phyloP scores from a whole-genome alignment of 305 asterid species.

The Plantago coronopus region DNA sequence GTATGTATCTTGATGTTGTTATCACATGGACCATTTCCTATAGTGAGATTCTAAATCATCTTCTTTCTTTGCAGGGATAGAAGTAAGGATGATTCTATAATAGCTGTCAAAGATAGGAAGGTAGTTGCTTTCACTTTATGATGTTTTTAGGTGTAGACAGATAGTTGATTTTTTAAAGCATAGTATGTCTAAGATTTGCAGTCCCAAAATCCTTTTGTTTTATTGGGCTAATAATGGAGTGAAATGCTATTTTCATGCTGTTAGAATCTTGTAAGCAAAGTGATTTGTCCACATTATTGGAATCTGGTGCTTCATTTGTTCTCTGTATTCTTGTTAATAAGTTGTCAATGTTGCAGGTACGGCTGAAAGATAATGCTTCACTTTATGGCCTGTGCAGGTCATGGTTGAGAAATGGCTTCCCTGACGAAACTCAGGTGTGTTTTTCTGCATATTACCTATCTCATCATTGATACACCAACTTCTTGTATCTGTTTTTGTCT shows the following conservation, averaged over 20 bases:
- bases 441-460: constrained; percentile 10
- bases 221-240: neutral
- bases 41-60: constrained; percentile 14
- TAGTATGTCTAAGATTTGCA: neutral
- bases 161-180: neutral
- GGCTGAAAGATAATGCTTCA: constrained; percentile 55
- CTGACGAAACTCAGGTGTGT: constrained; percentile 76
- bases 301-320: neutral
- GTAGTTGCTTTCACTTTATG: constrained; percentile 24
- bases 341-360: constrained; percentile 47
- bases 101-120: constrained; percentile 68
- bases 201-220: constrained; percentile 1
- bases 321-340: constrained; percentile 10
- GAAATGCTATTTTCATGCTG: constrained; percentile 7
- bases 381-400: constrained; percentile 77
- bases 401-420: constrained; percentile 79
- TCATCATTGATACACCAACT: constrained; percentile 9
- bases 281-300: neutral
- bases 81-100: constrained; percentile 47
- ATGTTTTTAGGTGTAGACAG: neutral
- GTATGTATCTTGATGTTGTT: constrained; percentile 3
- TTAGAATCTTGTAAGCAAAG: constrained; percentile 11
- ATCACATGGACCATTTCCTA: neutral
- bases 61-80: constrained; percentile 45
- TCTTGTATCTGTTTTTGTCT: constrained; percentile 10